These are phyloP conservation scores for Penicillium desertorum DNA, from an alignment of 495 filamentous ascomycete genomes.

Conservation along the genomic window DNA sequence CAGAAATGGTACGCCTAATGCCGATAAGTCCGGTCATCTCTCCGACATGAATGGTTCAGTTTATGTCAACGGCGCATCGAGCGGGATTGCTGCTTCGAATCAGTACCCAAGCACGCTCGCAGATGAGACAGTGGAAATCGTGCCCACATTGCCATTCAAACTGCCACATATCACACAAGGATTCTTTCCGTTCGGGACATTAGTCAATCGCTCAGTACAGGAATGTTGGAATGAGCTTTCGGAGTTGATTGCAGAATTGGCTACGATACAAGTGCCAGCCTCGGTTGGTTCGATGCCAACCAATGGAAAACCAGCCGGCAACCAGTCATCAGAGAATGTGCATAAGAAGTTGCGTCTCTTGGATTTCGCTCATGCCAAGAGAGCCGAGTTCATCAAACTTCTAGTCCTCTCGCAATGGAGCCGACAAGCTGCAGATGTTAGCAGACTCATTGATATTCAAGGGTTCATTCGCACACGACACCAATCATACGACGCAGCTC, in stretches of 20 bases:
- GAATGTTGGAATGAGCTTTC: conserved; percentile 74
- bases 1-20: conserved; percentile 26
- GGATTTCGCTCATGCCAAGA: conserved; percentile 63
- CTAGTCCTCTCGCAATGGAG: conserved; percentile 88
- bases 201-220: conserved; percentile 76
- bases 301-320: conserved; percentile 56
- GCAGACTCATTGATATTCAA: conserved; percentile 80
- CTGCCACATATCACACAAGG: conserved; percentile 75
- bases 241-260: conserved; percentile 67
- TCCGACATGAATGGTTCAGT: conserved; percentile 30
- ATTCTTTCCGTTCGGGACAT: conserved; percentile 65
- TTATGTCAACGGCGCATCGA: conserved; percentile 34
- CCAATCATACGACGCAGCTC: conserved; percentile 53
- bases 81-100: conserved; percentile 13
- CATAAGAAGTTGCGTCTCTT: conserved; percentile 78
- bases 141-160: conserved; percentile 55
- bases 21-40: conserved; percentile 18
- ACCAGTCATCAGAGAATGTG: conserved; percentile 63
- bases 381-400: conserved; percentile 82
- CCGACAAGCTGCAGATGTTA: conserved; percentile 70
- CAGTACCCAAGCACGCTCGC: conserved; percentile 15
- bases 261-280: conserved; percentile 57
- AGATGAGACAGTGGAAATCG: conserved; percentile 7
- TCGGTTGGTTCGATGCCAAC: conserved; percentile 26
- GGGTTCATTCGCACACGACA: conserved; percentile 64